phyloP scores from a whole-genome alignment of 352 stramenopile species.

The Phytophthora ramorum region DNA sequence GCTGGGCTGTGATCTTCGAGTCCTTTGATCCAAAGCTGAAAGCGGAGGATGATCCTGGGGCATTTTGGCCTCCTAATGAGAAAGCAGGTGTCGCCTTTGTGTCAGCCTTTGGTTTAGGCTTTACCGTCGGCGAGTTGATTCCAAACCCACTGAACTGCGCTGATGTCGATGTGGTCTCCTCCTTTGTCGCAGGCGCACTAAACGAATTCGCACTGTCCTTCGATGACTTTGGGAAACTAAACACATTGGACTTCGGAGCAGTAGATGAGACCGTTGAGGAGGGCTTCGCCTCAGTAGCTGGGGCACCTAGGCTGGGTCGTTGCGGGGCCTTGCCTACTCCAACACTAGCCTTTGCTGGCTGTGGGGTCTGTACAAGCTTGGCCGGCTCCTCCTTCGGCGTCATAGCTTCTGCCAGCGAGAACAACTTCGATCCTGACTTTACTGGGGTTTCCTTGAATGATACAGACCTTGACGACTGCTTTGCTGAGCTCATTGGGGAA shows the following conservation, averaged over 20 bases:
- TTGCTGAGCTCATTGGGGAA: constrained; percentile 65
- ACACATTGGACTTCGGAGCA: constrained; percentile 22
- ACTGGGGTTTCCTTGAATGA: constrained; percentile 65
- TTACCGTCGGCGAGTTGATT: constrained; percentile 34
- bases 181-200: constrained; percentile 12
- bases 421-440: constrained; percentile 68
- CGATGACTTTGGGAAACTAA: constrained; percentile 39
- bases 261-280: constrained; percentile 6
- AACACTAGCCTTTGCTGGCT: constrained; percentile 44
- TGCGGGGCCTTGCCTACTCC: constrained; percentile 47
- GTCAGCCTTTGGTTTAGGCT: constrained; percentile 23
- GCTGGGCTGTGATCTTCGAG: constrained; percentile 12
- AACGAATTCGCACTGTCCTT: constrained; percentile 17
- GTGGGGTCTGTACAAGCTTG: constrained; percentile 57
- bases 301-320: constrained; percentile 44
- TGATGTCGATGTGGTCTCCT: constrained; percentile 1
- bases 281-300: constrained; percentile 20
- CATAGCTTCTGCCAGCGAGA: constrained; percentile 68
- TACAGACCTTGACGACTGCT: constrained; percentile 46
- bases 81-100: constrained; percentile 24
- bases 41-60: constrained; percentile 18
- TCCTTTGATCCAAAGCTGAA: constrained; percentile 39
- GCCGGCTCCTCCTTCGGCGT: constrained; percentile 54
- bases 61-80: constrained; percentile 40
- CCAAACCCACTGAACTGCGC: constrained; percentile 23